Percentiles rank a stretch among this genome's conserved stretches.
phyloP scores from a whole-genome alignment of 1,284 basidiomycete species.

The Gomphus bonarii region DNA sequence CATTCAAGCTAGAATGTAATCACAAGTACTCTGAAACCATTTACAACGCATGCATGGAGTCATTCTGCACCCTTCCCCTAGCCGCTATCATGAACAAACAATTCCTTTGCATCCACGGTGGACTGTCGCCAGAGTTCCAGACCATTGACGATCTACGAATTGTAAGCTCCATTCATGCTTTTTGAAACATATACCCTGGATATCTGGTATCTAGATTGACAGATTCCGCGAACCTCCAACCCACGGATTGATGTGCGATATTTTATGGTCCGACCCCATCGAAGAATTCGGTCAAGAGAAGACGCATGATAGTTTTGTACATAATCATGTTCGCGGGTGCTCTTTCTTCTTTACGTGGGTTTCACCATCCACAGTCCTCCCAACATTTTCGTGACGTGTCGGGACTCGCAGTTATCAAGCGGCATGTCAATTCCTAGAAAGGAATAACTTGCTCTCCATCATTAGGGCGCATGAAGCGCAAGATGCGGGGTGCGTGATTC shows the following conservation, averaged over 20 bases:
- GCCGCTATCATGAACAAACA: conserved; percentile 97
- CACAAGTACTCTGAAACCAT: conserved; percentile 89
- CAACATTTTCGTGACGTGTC: conserved; percentile 7
- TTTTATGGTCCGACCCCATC: conserved; percentile 90
- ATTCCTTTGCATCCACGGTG: conserved; percentile 93
- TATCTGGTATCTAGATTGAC: conserved; percentile 52
- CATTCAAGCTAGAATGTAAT: conserved; percentile 90
- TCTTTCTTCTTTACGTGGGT: conserved; percentile 89
- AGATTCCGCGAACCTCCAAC: conserved; percentile 94
- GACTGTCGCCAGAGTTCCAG: conserved; percentile 82
- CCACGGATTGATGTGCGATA: conserved; percentile 90
- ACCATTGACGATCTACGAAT: conserved; percentile 83
- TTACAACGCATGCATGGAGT: conserved; percentile 89
- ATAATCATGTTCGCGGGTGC: conserved; percentile 93
- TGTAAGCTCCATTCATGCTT: conserved; percentile 30
- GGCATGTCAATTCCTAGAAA: conserved; percentile 87
- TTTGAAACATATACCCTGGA: conserved; percentile 1
- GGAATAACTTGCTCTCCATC: conserved; percentile 90
- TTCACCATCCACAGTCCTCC: not conserved
- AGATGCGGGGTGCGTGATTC: conserved; percentile 63
- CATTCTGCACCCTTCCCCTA: conserved; percentile 85
- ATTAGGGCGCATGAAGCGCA: conserved; percentile 94
- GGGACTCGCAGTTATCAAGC: conserved; percentile 64
- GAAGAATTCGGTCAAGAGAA: conserved; percentile 93
- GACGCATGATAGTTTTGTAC: conserved; percentile 76